A percentile compares a stretch with the other conserved stretches of the same genome.
Conservation (phyloP, 257 asterid genomes). For the Misopates orontium region DNA sequence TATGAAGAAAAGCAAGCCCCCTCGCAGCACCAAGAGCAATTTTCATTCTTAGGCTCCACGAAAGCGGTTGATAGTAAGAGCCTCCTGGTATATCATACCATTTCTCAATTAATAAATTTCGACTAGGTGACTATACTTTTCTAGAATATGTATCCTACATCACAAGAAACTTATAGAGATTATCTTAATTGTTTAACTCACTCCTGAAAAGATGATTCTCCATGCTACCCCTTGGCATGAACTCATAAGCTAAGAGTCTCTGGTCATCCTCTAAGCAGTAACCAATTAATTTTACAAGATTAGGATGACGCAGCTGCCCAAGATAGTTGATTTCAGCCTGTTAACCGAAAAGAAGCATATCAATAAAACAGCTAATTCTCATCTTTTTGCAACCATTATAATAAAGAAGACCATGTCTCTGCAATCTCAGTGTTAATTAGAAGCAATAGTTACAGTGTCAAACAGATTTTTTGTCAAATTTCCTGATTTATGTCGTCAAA, state of each 20-base stretch:
- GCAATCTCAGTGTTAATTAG: too few species aligned
- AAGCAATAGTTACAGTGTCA: neutral
- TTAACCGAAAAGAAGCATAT: conserved; percentile 21
- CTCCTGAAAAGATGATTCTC: conserved; percentile 92
- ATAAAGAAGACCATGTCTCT: too few species aligned
- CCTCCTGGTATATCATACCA: conserved; percentile 56
- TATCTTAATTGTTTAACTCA: conserved; percentile 37
- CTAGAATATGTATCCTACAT: neutral
- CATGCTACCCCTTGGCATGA: conserved; percentile 94
- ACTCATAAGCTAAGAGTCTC: conserved; percentile 80
- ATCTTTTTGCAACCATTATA: neutral
- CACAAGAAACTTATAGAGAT: neutral
- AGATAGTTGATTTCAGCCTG: conserved; percentile 94
- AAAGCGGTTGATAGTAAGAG: conserved; percentile 71
- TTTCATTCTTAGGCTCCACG: conserved; percentile 76
- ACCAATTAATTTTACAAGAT: conserved; percentile 83
- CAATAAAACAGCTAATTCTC: neutral
- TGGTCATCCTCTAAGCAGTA: conserved; percentile 94
- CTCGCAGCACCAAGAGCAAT: conserved; percentile 85
- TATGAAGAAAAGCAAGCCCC: conserved; percentile 92
- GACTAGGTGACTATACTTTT: neutral
- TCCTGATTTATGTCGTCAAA: too few species aligned
- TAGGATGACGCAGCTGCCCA: conserved; percentile 78
- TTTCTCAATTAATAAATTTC: neutral
- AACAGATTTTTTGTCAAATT: too few species aligned